These are phyloP conservation scores for Lactifluus volemus DNA, from an alignment of 768 basidiomycete genomes.

Conservation along the genomic window DNA sequence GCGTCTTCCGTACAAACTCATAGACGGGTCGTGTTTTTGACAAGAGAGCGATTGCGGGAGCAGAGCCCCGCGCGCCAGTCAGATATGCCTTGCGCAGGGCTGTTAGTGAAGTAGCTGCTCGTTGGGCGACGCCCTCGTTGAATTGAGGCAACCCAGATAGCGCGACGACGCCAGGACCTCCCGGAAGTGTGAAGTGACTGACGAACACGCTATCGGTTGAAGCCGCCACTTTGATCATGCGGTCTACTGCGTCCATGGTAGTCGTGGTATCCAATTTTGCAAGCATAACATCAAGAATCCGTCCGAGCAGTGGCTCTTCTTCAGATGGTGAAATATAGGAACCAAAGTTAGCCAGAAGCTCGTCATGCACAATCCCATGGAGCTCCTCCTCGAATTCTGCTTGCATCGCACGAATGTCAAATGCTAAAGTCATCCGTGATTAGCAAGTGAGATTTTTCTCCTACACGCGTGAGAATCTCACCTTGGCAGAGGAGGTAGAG, in stretches of 20 bases:
- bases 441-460: neutral
- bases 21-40: slow-evolving; percentile 65
- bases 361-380: slow-evolving; percentile 39
- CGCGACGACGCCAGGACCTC: slow-evolving; percentile 17
- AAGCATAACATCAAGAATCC: slow-evolving; percentile 36
- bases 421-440: slow-evolving; percentile 29
- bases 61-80: slow-evolving; percentile 44
- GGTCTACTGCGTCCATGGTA: slow-evolving; percentile 57
- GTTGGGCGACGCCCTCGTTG: slow-evolving; percentile 43
- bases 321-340: slow-evolving; percentile 28
- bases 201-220: slow-evolving; percentile 54
- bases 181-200: slow-evolving; percentile 38
- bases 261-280: slow-evolving; percentile 55
- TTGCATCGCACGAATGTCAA: slow-evolving; percentile 75
- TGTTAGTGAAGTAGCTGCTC: slow-evolving; percentile 38
- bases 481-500: slow-evolving; percentile 68
- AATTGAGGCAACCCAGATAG: slow-evolving; percentile 39
- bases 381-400: slow-evolving; percentile 49
- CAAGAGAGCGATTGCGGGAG: slow-evolving; percentile 61
- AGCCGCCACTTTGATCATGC: slow-evolving; percentile 66
- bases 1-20: slow-evolving; percentile 57
- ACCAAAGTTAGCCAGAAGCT: slow-evolving; percentile 40
- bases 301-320: slow-evolving; percentile 28
- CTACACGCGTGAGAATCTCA: neutral
- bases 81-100: slow-evolving; percentile 48